Conservation (phyloP, 1,139 yeast species). For the Lodderomyces jiufengensis region DNA sequence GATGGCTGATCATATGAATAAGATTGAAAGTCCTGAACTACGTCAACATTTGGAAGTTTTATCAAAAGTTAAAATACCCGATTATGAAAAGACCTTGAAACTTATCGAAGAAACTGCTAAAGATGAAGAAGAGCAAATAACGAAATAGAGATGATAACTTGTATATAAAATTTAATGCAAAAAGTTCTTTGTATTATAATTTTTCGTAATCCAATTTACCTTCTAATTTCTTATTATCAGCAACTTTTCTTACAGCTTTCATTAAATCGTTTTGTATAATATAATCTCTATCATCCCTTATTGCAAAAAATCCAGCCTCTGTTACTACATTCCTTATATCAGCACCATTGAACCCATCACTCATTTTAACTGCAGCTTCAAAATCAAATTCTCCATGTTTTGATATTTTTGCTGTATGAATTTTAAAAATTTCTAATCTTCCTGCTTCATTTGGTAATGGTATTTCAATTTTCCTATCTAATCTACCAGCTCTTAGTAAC, state of each 20-base stretch:
- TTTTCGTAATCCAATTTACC: slow-evolving; percentile 94
- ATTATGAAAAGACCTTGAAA: slow-evolving; percentile 26
- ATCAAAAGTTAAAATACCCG: slow-evolving; percentile 28
- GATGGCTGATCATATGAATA: slow-evolving; percentile 55
- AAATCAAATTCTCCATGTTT: slow-evolving; percentile 96
- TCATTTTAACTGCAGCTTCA: slow-evolving; percentile 96
- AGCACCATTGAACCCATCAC: slow-evolving; percentile 99
- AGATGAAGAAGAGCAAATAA: slow-evolving; percentile 1
- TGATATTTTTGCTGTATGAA: slow-evolving; percentile 81
- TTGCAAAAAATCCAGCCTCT: slow-evolving; percentile 99
- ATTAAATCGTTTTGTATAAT: slow-evolving; percentile 89
- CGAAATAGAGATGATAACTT: neutral
- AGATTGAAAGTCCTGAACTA: slow-evolving; percentile 36
- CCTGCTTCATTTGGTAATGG: slow-evolving; percentile 97
- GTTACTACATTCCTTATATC: slow-evolving; percentile 96
- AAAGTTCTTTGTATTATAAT: slow-evolving; percentile 37
- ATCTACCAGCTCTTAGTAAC: slow-evolving; percentile 93
- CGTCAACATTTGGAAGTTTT: slow-evolving; percentile 40
- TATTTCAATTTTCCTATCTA: slow-evolving; percentile 95
- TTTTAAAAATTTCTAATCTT: slow-evolving; percentile 89
- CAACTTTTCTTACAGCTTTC: slow-evolving; percentile 98
- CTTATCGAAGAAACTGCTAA: slow-evolving; percentile 9
- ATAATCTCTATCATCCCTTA: slow-evolving; percentile 95
- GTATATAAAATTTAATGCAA: neutral
- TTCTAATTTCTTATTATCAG: slow-evolving; percentile 94